phyloP scores from a whole-genome alignment of 73 alveolate species.

The Halteria grandinella region DNA sequence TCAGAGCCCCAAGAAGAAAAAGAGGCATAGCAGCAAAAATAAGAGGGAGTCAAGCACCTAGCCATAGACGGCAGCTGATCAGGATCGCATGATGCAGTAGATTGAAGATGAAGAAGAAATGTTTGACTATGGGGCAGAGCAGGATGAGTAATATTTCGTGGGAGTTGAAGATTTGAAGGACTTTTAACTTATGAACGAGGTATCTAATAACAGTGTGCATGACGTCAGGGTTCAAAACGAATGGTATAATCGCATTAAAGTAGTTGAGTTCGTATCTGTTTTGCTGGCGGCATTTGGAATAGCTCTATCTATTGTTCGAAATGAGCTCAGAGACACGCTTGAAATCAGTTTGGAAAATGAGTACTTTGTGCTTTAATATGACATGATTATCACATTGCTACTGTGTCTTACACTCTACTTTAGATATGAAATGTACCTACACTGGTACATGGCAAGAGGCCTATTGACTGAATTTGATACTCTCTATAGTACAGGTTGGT shows the following conservation, averaged over 20 bases:
- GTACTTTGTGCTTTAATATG: background rate
- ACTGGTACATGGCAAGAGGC: background rate
- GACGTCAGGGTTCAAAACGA: slow-evolving; percentile 9
- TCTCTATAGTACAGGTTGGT: slow-evolving; percentile 48
- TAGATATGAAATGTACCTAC: slow-evolving; percentile 21
- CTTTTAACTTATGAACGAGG: too few species aligned
- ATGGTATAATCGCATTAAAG: slow-evolving; percentile 7
- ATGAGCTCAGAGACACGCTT: background rate
- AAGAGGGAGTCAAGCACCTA: too few species aligned
- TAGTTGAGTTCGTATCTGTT: slow-evolving; percentile 31
- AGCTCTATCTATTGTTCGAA: background rate
- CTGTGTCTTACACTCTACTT: slow-evolving; percentile 7
- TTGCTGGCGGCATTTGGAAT: slow-evolving; percentile 24
- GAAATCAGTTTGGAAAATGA: background rate
- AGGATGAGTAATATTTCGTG: too few species aligned
- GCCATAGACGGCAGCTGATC: too few species aligned
- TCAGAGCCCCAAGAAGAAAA: too few species aligned
- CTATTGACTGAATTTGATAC: slow-evolving; percentile 40
- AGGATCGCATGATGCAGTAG: too few species aligned
- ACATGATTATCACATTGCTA: background rate
- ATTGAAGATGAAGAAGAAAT: too few species aligned
- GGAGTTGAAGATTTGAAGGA: too few species aligned
- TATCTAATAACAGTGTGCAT: too few species aligned
- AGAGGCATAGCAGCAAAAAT: too few species aligned
- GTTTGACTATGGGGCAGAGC: too few species aligned